These are phyloP conservation scores for Ceratobasidium sp. DNA, from an alignment of 1,284 basidiomycete species.

Conservation along the genomic window DNA sequence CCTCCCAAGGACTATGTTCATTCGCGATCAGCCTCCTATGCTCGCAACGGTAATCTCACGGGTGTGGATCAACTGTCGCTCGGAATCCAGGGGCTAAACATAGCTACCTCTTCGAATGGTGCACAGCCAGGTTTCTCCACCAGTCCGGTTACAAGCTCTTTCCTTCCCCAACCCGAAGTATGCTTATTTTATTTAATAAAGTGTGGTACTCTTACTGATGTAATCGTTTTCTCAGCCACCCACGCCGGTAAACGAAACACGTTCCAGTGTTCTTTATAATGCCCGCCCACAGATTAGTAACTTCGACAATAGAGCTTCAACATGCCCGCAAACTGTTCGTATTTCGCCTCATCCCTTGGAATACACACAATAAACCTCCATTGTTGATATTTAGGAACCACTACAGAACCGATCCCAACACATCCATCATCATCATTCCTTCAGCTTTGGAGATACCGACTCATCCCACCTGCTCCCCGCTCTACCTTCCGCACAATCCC, in stretches of 20 bases:
- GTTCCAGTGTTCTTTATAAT: too few species aligned
- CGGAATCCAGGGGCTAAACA: neutral
- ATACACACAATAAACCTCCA: too few species aligned
- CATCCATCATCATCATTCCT: neutral
- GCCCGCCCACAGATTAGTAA: neutral
- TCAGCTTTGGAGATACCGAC: neutral
- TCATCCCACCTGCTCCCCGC: neutral
- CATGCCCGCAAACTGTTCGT: conserved; percentile 17
- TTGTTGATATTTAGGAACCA: neutral
- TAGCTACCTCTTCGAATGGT: neutral
- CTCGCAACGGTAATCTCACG: neutral
- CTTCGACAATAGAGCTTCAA: neutral
- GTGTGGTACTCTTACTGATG: too few species aligned
- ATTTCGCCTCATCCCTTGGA: neutral
- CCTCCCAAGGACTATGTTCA: conserved; percentile 27
- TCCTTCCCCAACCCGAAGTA: neutral
- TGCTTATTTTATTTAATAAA: too few species aligned
- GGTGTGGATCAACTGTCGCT: neutral
- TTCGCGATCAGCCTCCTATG: neutral
- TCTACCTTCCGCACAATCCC: neutral
- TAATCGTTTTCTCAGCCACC: neutral
- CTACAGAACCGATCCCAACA: neutral
- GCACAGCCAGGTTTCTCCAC: neutral
- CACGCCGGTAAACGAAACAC: too few species aligned
- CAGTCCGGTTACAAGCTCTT: neutral